Base-by-base conservation (phyloP, 192 early-diverging fungal genomes). In the Backusella tuberculispora region DNA sequence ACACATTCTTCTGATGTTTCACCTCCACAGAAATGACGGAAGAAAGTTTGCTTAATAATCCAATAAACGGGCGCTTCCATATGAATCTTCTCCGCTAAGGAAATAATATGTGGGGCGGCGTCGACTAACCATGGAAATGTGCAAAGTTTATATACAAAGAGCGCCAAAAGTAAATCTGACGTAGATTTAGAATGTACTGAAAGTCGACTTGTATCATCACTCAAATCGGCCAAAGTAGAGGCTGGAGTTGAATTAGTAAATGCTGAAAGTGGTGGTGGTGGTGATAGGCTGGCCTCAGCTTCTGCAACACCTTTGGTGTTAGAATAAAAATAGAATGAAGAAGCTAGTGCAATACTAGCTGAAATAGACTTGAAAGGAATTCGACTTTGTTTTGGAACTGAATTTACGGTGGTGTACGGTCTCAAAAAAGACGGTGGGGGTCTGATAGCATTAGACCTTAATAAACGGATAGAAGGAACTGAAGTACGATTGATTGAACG, bases 21-120 rank as follows among this genome's bases (percentile, higher is more conserved):
- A 53, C 97, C 97, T 24, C 94, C 92, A 72, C 92, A 94, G 82
- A 95, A 95, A 80, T 96, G 95, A 50, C 88, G 87, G 86, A 96
- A 98, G 81, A 98, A 95, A 6, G 96, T 97, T 19, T 87, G 86
- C 81, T 91, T 92, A 72, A 97, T 84, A 24, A 94, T 77, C 60
- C 85, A 88, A 80, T 94, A 90, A 56, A 90, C 87, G 1, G 81
- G 83, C 1, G 67, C 56, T 10, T 80, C 69, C 50, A 93, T 50
- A 6, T 84, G 78, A 12, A 88, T 6, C 60, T 78, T 83, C 72
- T 92, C 85, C 4, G 88, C 85, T 37, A 84, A 43, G 7, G 82
- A 78, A 53, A 95, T 84, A 26, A 94, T 9, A 17, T 73, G 64
- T 8, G 90, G 88, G 1, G 90, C 88, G 26, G 79, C 38, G 24